These are phyloP conservation scores for Coprinopsis cinerea DNA, from an alignment of 768 basidiomycete species.

Conservation along the genomic window DNA sequence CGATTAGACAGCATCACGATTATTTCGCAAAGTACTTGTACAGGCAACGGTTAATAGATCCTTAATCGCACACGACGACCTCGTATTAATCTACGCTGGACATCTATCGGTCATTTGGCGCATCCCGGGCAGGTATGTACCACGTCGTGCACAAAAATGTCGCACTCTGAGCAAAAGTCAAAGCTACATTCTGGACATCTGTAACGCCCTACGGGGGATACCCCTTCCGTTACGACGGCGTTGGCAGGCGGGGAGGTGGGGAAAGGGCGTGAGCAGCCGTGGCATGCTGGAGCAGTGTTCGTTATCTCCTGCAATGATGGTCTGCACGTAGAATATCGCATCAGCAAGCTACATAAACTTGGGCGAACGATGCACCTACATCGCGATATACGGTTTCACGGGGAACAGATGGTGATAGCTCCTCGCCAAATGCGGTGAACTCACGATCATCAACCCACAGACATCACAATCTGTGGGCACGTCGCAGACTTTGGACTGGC, in stretches of 20 bases:
- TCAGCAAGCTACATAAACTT: background rate
- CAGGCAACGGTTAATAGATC: too few relatives aligned
- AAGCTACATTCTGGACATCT: constrained; percentile 79
- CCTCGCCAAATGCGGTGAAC: constrained; percentile 92
- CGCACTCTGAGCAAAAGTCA: constrained; percentile 94
- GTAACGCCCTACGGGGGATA: constrained; percentile 85
- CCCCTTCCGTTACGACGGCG: constrained; percentile 43
- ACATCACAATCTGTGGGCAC: constrained; percentile 98
- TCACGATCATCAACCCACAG: constrained; percentile 96
- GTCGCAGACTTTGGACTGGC: constrained; percentile 90
- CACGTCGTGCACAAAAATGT: constrained; percentile 93
- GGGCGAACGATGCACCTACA: constrained; percentile 49
- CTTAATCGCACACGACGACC: too few relatives aligned
- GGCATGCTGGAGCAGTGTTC: constrained; percentile 44
- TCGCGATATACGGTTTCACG: constrained; percentile 74
- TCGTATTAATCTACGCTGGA: background rate
- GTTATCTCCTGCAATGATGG: constrained; percentile 37
- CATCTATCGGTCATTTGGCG: constrained; percentile 33
- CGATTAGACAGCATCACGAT: too few relatives aligned
- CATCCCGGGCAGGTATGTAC: constrained; percentile 93
- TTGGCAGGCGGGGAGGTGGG: constrained; percentile 34
- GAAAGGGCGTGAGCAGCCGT: constrained; percentile 76
- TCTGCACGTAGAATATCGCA: constrained; percentile 13
- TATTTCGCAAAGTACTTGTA: too few relatives aligned
- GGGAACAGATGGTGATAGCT: constrained; percentile 97